These are phyloP conservation scores for Reutealis trisperma DNA, from an alignment of 345 rosid genomes.

Conservation along the genomic window DNA sequence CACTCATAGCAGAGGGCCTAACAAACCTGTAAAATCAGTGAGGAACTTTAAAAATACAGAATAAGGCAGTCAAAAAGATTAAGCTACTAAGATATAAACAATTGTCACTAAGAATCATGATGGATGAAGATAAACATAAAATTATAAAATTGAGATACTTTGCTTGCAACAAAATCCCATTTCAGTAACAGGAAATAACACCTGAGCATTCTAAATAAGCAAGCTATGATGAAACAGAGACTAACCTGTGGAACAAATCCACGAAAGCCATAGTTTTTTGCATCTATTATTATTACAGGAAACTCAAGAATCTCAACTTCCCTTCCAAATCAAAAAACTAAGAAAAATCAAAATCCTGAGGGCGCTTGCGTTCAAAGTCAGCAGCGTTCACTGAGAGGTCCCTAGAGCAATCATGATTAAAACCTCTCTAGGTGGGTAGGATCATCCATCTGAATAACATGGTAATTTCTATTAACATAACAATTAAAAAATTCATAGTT, in stretches of 20 bases:
- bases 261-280: slow-evolving; percentile 60
- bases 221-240: slow-evolving; percentile 10
- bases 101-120: background rate
- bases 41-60: background rate
- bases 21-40: slow-evolving; percentile 59
- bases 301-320: slow-evolving; percentile 92
- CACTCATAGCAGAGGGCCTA: slow-evolving; percentile 78
- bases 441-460: slow-evolving; percentile 63
- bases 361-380: slow-evolving; percentile 38
- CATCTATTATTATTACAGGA: slow-evolving; percentile 74
- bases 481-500: background rate
- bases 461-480: slow-evolving; percentile 13
- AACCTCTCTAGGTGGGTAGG: slow-evolving; percentile 65
- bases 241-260: slow-evolving; percentile 88
- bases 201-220: background rate
- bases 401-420: slow-evolving; percentile 59
- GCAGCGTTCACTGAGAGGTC: slow-evolving; percentile 58
- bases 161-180: background rate
- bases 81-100: background rate
- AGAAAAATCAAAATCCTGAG: slow-evolving; percentile 68
- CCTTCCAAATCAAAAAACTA: slow-evolving; percentile 94
- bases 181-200: background rate
- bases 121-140: background rate
- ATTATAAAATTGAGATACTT: background rate
- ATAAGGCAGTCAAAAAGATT: background rate